Percentiles rank a stretch among this genome's conserved stretches.
These are phyloP conservation scores for Truncatella angustata DNA, from an alignment of 2,329 filamentous ascomycete genomes.

Conservation along the genomic window DNA sequence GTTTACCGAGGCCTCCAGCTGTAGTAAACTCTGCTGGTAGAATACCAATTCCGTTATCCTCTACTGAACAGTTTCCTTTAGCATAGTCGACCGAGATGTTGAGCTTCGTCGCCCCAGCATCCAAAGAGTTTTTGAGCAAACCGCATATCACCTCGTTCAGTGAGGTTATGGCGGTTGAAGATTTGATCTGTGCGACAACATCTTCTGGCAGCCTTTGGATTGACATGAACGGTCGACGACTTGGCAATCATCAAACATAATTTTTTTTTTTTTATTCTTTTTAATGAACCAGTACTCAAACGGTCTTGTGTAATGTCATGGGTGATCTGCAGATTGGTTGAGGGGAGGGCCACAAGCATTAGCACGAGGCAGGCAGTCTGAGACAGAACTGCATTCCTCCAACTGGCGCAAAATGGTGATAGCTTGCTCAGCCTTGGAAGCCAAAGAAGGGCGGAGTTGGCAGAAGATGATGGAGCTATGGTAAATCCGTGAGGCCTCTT, in stretches of 20 bases:
- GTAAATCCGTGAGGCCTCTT: too few relatives aligned
- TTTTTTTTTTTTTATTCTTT: too few relatives aligned
- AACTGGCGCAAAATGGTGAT: too few relatives aligned
- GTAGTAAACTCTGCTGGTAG: slow-evolving; percentile 67
- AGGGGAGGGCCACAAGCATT: too few relatives aligned
- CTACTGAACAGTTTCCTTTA: slow-evolving; percentile 73
- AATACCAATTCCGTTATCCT: slow-evolving; percentile 85
- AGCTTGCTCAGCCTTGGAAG: too few relatives aligned
- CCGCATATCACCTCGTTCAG: slow-evolving; percentile 70
- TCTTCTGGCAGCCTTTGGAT: slow-evolving; percentile 70
- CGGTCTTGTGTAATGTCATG: not conserved
- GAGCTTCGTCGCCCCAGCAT: slow-evolving; percentile 70
- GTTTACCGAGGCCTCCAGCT: slow-evolving; percentile 68
- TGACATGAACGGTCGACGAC: slow-evolving; percentile 45
- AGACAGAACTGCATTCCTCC: too few relatives aligned
- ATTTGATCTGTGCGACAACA: slow-evolving; percentile 77
- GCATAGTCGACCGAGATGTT: slow-evolving; percentile 71
- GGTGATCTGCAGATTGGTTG: not conserved
- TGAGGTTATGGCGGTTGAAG: slow-evolving; percentile 75
- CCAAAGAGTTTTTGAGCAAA: slow-evolving; percentile 79
- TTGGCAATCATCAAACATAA: too few relatives aligned
- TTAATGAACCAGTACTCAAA: not conserved
- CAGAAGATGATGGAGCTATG: too few relatives aligned
- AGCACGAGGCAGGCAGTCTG: too few relatives aligned
- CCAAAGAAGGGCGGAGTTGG: too few relatives aligned